phyloP scores from a whole-genome alignment of 2,329 filamentous ascomycete species.

The Xylaria hypoxylon region DNA sequence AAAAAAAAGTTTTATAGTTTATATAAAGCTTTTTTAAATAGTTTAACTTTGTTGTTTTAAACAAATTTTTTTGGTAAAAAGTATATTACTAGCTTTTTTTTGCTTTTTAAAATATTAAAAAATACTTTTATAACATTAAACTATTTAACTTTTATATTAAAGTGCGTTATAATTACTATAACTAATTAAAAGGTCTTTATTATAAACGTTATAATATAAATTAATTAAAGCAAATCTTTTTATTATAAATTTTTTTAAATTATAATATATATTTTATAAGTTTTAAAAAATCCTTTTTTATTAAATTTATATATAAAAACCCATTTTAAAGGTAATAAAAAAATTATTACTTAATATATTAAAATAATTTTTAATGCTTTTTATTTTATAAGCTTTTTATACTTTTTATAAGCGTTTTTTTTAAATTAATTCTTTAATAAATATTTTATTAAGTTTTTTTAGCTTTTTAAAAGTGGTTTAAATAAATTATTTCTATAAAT shows the following conservation, averaged over 20 bases:
- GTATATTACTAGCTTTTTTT: not conserved
- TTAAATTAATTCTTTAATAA: not conserved
- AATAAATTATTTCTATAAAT: not conserved
- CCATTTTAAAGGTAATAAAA: not conserved
- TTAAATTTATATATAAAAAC: slow-evolving; percentile 16
- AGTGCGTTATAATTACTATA: not conserved
- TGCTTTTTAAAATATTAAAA: slow-evolving; percentile 1
- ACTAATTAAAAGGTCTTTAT: not conserved
- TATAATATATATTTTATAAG: not conserved
- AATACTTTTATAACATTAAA: not conserved
- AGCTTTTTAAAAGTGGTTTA: not conserved
- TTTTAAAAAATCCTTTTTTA: not conserved
- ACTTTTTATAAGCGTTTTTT: not conserved
- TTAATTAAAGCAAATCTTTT: slow-evolving; percentile 1
- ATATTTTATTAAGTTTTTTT: slow-evolving; percentile 5
- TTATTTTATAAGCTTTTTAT: not conserved
- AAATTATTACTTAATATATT: not conserved
- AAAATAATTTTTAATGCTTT: not conserved
- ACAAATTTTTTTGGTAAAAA: not conserved
- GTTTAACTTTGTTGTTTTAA: not conserved
- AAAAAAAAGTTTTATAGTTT: not conserved
- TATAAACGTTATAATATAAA: not conserved
- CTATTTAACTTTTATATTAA: not conserved
- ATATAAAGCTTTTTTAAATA: not conserved
- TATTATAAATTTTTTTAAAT: slow-evolving; percentile 1